phyloP scores from a whole-genome alignment of 306 rosid genomes.

The Dryas octopetala region DNA sequence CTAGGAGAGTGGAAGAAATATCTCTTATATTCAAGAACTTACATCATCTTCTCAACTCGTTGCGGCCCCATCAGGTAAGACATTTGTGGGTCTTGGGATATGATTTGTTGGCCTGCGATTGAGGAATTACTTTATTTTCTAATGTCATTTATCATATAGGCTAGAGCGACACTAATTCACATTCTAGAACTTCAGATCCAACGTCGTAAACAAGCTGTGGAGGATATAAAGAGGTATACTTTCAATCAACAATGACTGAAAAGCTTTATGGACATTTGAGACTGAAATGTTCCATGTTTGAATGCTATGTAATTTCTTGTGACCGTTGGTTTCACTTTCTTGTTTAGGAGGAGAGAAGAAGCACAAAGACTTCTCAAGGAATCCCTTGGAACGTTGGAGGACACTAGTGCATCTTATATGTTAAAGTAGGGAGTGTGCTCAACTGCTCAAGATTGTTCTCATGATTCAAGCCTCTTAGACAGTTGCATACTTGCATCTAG shows the following conservation, averaged over 20 bases:
- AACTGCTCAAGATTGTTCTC: background rate
- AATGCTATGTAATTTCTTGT: background rate
- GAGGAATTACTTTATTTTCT: background rate
- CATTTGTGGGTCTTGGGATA: background rate
- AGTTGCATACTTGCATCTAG: background rate
- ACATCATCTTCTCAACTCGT: slow-evolving; percentile 85
- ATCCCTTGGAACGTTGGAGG: slow-evolving; percentile 68
- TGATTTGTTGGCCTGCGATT: background rate
- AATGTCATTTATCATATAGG: slow-evolving; percentile 46
- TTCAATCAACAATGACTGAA: slow-evolving; percentile 1
- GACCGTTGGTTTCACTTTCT: background rate
- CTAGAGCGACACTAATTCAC: slow-evolving; percentile 83
- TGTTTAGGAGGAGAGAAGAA: slow-evolving; percentile 81
- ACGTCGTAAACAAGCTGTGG: slow-evolving; percentile 86
- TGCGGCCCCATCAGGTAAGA: slow-evolving; percentile 89
- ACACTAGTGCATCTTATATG: slow-evolving; percentile 27
- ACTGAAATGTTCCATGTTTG: background rate
- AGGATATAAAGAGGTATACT: slow-evolving; percentile 84
- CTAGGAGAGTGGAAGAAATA: slow-evolving; percentile 94
- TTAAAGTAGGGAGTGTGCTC: background rate
- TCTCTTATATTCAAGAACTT: slow-evolving; percentile 88
- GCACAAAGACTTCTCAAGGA: slow-evolving; percentile 76
- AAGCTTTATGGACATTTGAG: background rate
- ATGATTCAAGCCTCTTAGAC: background rate
- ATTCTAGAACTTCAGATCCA: slow-evolving; percentile 87